phyloP scores from a whole-genome alignment of 805 yeast species.

The Sugiyamaella mastotermitis region DNA sequence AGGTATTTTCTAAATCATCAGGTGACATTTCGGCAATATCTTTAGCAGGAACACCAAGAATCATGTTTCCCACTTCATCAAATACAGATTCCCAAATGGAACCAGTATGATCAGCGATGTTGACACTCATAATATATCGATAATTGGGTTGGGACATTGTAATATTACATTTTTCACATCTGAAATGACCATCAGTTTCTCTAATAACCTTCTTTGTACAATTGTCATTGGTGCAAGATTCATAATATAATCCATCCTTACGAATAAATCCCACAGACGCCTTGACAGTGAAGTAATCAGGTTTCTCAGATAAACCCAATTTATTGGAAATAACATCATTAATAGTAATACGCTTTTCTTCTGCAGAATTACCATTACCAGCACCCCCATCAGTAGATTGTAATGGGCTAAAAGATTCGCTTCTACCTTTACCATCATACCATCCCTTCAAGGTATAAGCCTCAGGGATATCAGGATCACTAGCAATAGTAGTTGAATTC shows the following conservation, averaged over 20 bases:
- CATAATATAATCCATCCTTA: constrained; percentile 76
- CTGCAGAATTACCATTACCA: constrained; percentile 31
- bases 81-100: constrained; percentile 83
- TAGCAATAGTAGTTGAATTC: constrained; percentile 64
- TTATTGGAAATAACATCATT: constrained; percentile 58
- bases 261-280: constrained; percentile 63
- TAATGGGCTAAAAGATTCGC: constrained; percentile 52
- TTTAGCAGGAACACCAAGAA: constrained; percentile 66
- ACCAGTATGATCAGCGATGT: constrained; percentile 75
- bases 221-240: constrained; percentile 68
- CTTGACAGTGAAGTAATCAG: constrained; percentile 71
- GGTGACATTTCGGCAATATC: constrained; percentile 40
- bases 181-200: constrained; percentile 70
- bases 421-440: constrained; percentile 78
- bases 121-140: constrained; percentile 72
- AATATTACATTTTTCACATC: constrained; percentile 87
- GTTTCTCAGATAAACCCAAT: constrained; percentile 67
- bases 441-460: constrained; percentile 89
- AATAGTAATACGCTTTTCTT: constrained; percentile 54
- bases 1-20: constrained; percentile 35
- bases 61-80: constrained; percentile 70
- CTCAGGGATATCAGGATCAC: constrained; percentile 85
- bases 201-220: constrained; percentile 84
- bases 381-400: constrained; percentile 34
- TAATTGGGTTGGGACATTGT: constrained; percentile 63